Percentiles rank a stretch among this genome's conserved stretches.
These are phyloP conservation scores for Lecanoromycetidae sp. DNA, from an alignment of 2,329 filamentous ascomycete species.

Conservation along the genomic window DNA sequence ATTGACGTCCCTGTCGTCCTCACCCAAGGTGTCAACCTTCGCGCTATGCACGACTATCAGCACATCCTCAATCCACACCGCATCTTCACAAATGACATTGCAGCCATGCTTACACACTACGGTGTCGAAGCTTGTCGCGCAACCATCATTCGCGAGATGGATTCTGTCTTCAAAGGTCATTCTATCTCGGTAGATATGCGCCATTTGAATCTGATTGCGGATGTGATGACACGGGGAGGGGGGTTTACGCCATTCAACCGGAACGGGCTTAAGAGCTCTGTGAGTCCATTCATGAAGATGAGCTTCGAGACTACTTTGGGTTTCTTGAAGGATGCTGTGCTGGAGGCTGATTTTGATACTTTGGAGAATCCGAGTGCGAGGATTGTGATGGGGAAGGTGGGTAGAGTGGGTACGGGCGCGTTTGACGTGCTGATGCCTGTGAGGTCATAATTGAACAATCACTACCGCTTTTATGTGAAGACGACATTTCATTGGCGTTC, in stretches of 20 bases:
- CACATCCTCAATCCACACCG: slow-evolving; percentile 76
- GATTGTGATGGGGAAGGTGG: slow-evolving; percentile 74
- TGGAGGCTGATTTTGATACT: slow-evolving; percentile 84
- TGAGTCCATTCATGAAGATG: slow-evolving; percentile 95
- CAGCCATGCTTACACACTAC: slow-evolving; percentile 70
- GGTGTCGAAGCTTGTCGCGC: slow-evolving; percentile 86
- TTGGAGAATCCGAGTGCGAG: slow-evolving; percentile 73
- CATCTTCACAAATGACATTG: slow-evolving; percentile 86
- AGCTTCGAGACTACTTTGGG: slow-evolving; percentile 95
- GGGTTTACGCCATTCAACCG: slow-evolving; percentile 86
- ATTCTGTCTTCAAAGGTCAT: slow-evolving; percentile 76
- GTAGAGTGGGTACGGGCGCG: slow-evolving; percentile 74
- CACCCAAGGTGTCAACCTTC: slow-evolving; percentile 75
- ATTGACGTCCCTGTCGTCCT: slow-evolving; percentile 49
- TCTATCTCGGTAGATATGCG: slow-evolving; percentile 84
- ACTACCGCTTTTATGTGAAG: no score
- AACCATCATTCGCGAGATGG: slow-evolving; percentile 77
- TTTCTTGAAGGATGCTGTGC: slow-evolving; percentile 82
- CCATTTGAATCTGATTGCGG: slow-evolving; percentile 88
- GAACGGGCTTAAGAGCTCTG: slow-evolving; percentile 71
- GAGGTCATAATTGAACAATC: no score
- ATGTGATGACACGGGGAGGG: slow-evolving; percentile 93
- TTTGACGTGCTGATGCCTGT: slow-evolving; percentile 68
- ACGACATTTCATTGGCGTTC: no score
- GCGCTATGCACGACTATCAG: slow-evolving; percentile 79